These are phyloP conservation scores for Dothidotthia symphoricarpi DNA, from an alignment of 2,329 filamentous ascomycete species.

Conservation along the genomic window DNA sequence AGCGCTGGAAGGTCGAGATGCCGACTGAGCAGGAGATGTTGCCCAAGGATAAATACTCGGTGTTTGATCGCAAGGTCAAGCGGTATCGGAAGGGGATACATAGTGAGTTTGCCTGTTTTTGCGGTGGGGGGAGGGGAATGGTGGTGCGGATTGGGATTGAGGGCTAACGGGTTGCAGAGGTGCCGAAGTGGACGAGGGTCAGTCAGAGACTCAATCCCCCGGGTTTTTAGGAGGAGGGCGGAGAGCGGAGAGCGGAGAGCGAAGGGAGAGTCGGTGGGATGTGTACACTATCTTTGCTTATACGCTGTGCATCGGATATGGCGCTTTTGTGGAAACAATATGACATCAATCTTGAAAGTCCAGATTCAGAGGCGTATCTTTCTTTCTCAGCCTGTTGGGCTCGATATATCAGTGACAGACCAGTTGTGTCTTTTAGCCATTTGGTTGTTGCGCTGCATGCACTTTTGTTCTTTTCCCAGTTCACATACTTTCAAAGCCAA, in stretches of 20 bases:
- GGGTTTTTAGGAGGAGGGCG: conserved; percentile 66
- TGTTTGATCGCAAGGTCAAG: conserved; percentile 96
- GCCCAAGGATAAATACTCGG: conserved; percentile 93
- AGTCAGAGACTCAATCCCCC: conserved; percentile 92
- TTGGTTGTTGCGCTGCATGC: too few relatives aligned
- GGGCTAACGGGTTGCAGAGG: conserved; percentile 63
- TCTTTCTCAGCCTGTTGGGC: too few relatives aligned
- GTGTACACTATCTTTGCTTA: conserved; percentile 30
- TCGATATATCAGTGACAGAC: too few relatives aligned
- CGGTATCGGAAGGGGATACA: conserved; percentile 95
- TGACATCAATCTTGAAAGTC: too few relatives aligned
- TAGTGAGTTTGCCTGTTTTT: conserved; percentile 62
- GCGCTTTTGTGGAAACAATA: conserved; percentile 12
- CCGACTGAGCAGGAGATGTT: conserved; percentile 94
- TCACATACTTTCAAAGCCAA: too few relatives aligned
- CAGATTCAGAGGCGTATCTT: too few relatives aligned
- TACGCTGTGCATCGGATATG: conserved; percentile 18
- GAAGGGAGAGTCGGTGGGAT: not conserved
- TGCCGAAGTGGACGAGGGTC: conserved; percentile 82
- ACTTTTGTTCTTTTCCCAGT: too few relatives aligned
- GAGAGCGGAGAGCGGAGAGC: too few relatives aligned
- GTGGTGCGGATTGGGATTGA: conserved; percentile 3
- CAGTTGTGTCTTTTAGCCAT: too few relatives aligned
- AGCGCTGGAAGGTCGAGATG: conserved; percentile 95
- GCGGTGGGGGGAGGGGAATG: not conserved